A percentile compares a stretch with the other conserved stretches of the same genome.
These are phyloP conservation scores for Russula compacta DNA, from an alignment of 768 basidiomycete species.

Conservation along the genomic window DNA sequence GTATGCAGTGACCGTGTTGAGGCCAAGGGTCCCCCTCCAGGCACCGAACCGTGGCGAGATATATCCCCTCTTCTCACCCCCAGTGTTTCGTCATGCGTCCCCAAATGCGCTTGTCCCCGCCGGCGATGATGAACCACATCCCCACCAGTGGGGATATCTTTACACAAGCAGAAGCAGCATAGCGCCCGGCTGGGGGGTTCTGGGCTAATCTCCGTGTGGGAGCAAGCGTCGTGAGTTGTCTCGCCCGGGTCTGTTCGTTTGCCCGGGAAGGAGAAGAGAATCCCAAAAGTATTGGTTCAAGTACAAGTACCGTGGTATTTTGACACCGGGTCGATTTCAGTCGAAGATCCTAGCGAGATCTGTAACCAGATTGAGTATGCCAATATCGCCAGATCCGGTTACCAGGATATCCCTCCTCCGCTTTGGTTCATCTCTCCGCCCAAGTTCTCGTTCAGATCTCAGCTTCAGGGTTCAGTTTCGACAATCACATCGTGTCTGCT, in stretches of 20 bases:
- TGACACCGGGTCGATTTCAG: slow-evolving; percentile 13
- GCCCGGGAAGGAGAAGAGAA: neutral
- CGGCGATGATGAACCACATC: neutral
- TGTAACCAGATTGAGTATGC: slow-evolving; percentile 2
- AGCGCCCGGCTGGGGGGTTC: neutral
- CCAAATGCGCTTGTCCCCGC: neutral
- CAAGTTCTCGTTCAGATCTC: neutral
- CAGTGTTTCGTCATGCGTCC: slow-evolving; percentile 1
- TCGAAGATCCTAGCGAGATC: slow-evolving; percentile 13
- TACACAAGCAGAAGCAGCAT: neutral
- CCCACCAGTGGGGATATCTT: neutral
- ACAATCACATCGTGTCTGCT: neutral
- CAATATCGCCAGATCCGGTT: slow-evolving; percentile 11
- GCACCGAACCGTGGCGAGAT: neutral
- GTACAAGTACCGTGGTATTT: neutral
- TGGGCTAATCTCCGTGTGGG: neutral
- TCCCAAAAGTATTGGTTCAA: neutral
- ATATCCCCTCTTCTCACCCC: too few relatives aligned
- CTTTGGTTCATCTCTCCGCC: neutral
- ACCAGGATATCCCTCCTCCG: neutral
- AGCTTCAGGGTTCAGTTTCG: neutral
- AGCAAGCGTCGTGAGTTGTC: neutral
- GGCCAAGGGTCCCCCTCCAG: neutral
- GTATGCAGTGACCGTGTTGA: too few relatives aligned
- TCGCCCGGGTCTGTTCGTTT: neutral